These are phyloP conservation scores for Penicillium cinerascens DNA, from an alignment of 495 filamentous ascomycete genomes.

Conservation along the genomic window DNA sequence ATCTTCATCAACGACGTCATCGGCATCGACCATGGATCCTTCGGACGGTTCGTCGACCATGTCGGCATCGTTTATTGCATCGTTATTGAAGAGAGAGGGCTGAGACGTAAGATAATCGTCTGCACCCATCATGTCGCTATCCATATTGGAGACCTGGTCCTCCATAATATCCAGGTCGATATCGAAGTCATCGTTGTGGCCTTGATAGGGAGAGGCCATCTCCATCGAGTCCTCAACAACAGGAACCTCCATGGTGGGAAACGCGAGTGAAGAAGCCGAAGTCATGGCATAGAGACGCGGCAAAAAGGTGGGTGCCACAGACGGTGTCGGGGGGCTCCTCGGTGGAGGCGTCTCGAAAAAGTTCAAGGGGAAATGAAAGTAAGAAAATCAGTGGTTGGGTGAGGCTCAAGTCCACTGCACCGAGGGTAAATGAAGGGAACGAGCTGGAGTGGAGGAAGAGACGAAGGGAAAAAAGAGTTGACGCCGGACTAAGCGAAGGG, in stretches of 20 bases:
- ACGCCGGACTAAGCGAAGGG: constrained; percentile 40
- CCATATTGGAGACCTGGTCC: constrained; percentile 45
- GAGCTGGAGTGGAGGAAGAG: constrained; percentile 2
- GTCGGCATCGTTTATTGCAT: constrained; percentile 41
- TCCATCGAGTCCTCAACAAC: constrained; percentile 50
- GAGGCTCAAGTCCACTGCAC: not conserved
- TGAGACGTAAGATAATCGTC: constrained; percentile 36
- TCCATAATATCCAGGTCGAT: constrained; percentile 69
- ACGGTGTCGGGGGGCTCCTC: constrained; percentile 19
- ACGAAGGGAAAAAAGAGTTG: constrained; percentile 10
- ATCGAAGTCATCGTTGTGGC: constrained; percentile 64
- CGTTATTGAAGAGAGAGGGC: constrained; percentile 31
- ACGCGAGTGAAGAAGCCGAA: constrained; percentile 29
- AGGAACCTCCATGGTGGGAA: constrained; percentile 43
- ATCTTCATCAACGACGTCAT: constrained; percentile 28
- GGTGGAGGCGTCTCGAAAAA: constrained; percentile 13
- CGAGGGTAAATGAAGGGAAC: not conserved
- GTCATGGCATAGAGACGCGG: constrained; percentile 37
- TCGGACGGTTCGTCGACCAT: constrained; percentile 49
- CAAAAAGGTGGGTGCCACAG: constrained; percentile 4
- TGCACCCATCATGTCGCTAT: constrained; percentile 64
- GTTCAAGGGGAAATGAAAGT: not conserved
- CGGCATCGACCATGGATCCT: constrained; percentile 39
- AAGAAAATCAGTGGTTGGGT: not conserved
- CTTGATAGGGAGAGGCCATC: constrained; percentile 47